Base-by-base conservation (phyloP, 805 yeast genomes). In the Starmerella apicola region DNA sequence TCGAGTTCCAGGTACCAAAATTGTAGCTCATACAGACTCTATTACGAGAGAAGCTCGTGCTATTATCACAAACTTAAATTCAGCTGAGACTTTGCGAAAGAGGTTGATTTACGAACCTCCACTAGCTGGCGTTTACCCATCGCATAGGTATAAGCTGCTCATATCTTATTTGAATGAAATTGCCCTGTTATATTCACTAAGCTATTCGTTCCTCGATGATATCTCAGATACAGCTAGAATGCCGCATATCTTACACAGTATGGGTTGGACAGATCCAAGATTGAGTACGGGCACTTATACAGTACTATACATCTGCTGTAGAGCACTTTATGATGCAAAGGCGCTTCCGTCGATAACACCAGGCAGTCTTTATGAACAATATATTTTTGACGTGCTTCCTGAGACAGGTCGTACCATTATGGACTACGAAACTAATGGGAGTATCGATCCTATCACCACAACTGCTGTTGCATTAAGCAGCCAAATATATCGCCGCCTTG, bases 31-130 rank as follows among this genome's bases (percentile, higher is more conserved):
- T 23, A 36, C 41, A 1, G 62, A 56, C 34, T 24, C 31, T 2
- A 39, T 59, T 16, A 43, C 49, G 1, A 35, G 41, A 10, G 36
- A 41, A 12, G 44, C 51, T 1, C 37, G 51, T 9, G 46, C 46
- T 3, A 44, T 47, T 17, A 43, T 48, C 26, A 49, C 51, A 2
- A 45, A 44, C 18, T 23, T 47, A 28, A 22, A 32, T 17, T 44
- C 52, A 5, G 55, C 54, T 0, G 53, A 49, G 19, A 36, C 39
- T 5, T 26, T 52, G 5, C 31, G 48, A 8, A 32, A 31, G 9
- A 44, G 53, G 15, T 39, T 57, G n/a, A 43, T 51, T 18, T 60
- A 44, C 37, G 64, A 60, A 46, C 64, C 64, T 0, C 53, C 59
- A 2, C 31, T 60, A 21, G 44, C 51, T 2, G 64, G 64, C 5